A percentile compares a stretch with the other conserved stretches of the same genome.
Conservation (phyloP, 164 flowering plant genomes). For the Tinospora cordifolia region DNA sequence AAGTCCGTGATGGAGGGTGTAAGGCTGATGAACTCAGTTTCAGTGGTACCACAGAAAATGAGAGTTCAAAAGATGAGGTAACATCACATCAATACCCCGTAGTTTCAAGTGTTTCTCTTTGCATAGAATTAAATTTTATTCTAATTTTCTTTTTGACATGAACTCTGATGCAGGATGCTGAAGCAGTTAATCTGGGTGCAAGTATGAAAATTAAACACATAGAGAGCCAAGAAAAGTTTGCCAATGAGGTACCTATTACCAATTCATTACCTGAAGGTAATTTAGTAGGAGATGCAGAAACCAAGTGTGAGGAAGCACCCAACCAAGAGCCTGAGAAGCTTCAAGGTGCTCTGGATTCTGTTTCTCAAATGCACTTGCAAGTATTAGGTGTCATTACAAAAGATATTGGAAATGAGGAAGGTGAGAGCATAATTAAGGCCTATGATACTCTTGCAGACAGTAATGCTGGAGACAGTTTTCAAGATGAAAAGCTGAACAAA, state of each 20-base stretch:
- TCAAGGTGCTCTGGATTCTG: constrained; percentile 15
- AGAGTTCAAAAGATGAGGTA: constrained; percentile 12
- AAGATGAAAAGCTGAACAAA: neutral
- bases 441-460: neutral
- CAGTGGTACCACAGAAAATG: neutral
- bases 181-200: constrained; percentile 10
- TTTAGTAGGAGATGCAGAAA: constrained; percentile 4
- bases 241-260: neutral
- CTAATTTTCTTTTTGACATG: neutral
- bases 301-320: constrained; percentile 9
- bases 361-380: constrained; percentile 12
- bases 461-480: constrained; percentile 3
- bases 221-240: constrained; percentile 6
- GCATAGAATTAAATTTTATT: neutral
- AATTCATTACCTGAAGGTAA: constrained; percentile 11
- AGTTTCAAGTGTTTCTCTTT: neutral
- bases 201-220: constrained; percentile 8
- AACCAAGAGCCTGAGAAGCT: constrained; percentile 4
- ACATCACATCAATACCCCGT: constrained; percentile 3
- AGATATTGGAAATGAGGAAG: constrained; percentile 19
- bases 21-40: neutral
- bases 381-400: constrained; percentile 15
- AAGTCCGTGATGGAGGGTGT: constrained; percentile 1
- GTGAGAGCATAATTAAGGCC: neutral
- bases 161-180: constrained; percentile 12